Percentiles rank a stretch among this genome's conserved stretches.
Conservation (phyloP, 108 stramenopile species). For the Cyclotella baltica region DNA sequence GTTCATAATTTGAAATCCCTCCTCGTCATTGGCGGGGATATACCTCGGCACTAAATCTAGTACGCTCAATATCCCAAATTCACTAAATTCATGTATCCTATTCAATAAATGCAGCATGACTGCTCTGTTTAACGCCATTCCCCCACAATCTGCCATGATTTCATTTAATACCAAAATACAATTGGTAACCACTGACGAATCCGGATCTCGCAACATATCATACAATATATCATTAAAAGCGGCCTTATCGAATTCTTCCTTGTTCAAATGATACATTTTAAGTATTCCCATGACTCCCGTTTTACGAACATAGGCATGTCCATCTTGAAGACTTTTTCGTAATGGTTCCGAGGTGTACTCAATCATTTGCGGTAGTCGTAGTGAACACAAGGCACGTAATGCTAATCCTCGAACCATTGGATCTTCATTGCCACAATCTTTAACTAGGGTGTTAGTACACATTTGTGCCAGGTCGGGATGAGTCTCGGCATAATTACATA, state of each 20-base stretch:
- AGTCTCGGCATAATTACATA: slow-evolving; percentile 95
- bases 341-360: slow-evolving; percentile 96
- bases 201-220: slow-evolving; percentile 97
- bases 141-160: slow-evolving; percentile 93
- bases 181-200: slow-evolving; percentile 96
- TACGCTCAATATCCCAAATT: slow-evolving; percentile 95
- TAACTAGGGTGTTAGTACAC: slow-evolving; percentile 98
- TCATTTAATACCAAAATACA: slow-evolving; percentile 96
- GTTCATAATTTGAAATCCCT: slow-evolving; percentile 99
- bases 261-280: slow-evolving; percentile 94
- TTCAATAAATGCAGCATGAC: slow-evolving; percentile 96
- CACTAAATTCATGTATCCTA: slow-evolving; percentile 96
- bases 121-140: slow-evolving; percentile 95
- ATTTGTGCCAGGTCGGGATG: slow-evolving; percentile 99
- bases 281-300: slow-evolving; percentile 98
- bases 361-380: slow-evolving; percentile 95
- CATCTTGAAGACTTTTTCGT: slow-evolving; percentile 83
- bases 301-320: slow-evolving; percentile 97
- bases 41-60: slow-evolving; percentile 95
- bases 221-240: slow-evolving; percentile 94
- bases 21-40: slow-evolving; percentile 91
- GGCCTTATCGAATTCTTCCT: slow-evolving; percentile 77
- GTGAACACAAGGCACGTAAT: slow-evolving; percentile 90
- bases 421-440: slow-evolving; percentile 98
- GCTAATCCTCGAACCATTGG: slow-evolving; percentile 99